These are phyloP conservation scores for Cryptococcus sp. DNA, from an alignment of 1,284 basidiomycete species.

Conservation along the genomic window DNA sequence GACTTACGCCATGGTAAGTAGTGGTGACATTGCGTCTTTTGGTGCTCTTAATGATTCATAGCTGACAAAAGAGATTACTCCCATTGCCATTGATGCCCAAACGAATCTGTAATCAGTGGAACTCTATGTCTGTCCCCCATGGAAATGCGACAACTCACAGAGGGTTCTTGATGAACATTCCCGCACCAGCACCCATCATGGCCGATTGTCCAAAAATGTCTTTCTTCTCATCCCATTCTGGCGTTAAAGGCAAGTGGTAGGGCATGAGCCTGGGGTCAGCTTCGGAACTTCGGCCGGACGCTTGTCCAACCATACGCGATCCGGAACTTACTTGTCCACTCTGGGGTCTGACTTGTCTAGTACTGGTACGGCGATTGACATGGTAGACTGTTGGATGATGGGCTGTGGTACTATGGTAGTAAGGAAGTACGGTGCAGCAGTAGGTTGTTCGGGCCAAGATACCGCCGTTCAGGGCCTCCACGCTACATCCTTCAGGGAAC, in stretches of 20 bases:
- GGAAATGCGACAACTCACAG: slow-evolving; percentile 41
- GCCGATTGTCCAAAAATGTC: slow-evolving; percentile 32
- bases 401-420: too few relatives aligned
- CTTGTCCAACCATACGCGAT: neutral
- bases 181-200: slow-evolving; percentile 44
- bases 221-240: slow-evolving; percentile 41
- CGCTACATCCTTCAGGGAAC: too few relatives aligned
- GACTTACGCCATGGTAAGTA: slow-evolving; percentile 38
- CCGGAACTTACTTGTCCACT: slow-evolving; percentile 37
- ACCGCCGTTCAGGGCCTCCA: too few relatives aligned
- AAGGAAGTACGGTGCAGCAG: neutral
- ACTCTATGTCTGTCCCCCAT: neutral
- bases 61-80: slow-evolving; percentile 32
- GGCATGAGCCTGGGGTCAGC: slow-evolving; percentile 27
- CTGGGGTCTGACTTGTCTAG: slow-evolving; percentile 43
- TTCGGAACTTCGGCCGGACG: too few relatives aligned
- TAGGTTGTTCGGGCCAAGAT: too few relatives aligned
- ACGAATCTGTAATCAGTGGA: slow-evolving; percentile 25
- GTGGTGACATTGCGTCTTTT: slow-evolving; percentile 34
- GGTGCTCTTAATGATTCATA: slow-evolving; percentile 30
- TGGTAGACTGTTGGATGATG: slow-evolving; percentile 7
- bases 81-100: slow-evolving; percentile 34
- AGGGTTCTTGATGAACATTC: slow-evolving; percentile 46
- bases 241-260: slow-evolving; percentile 35
- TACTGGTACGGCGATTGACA: slow-evolving; percentile 38